Base-by-base conservation (phyloP, 140 eudicot genomes). In the Senecio squalidus region DNA sequence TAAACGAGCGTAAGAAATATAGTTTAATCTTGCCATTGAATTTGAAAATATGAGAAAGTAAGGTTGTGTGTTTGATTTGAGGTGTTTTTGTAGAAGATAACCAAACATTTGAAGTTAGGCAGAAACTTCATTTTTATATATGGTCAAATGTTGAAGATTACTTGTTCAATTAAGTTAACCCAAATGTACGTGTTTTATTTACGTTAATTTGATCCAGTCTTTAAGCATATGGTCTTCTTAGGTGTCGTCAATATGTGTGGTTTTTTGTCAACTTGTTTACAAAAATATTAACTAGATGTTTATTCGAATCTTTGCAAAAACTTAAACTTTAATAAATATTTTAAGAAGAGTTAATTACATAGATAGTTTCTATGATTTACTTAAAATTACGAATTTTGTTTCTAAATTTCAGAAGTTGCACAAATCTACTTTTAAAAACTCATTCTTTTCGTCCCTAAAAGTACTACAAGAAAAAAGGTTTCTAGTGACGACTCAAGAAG, bases 111-210 rank as follows among this genome's bases (percentile, higher is more conserved):
- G 45, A 46, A 55, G 55, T 63, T 71, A 62, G 60, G 66, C 2
- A 55, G 29, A 27, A 44, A 47, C 2, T 8, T 26, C 1, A 9
- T 34, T 48, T 6, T 23, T 28, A 29, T 44, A 25, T 18, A 33
- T 11, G 44, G 76, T 71, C 76, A 71, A 63, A 26, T 17, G 45
- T 62, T 55, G 76, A 71, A 63, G 54, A 66, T 63, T 63, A 43
- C 71, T 63, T 63, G 46, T 71, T 62, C 60, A 31, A 63, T 15
- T 63, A 47, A 2, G 60, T 62, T 44, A 71, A 3, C 36, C 65
- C 38, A 55, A 29, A 23, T 23, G 64, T 43, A 52, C 10, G 43
- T 8, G 22, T 15, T 24, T 14, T 8, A 29, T 15, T 24, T 14
- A 70, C 58, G 36, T 23, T 17, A 14, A 54, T 52, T 44, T 44